Evolutionary conservation across 345 rosid species (phyloP), one percentile per base, ranked within the genome.

Genomic region (Physaria fendleri): DNA sequence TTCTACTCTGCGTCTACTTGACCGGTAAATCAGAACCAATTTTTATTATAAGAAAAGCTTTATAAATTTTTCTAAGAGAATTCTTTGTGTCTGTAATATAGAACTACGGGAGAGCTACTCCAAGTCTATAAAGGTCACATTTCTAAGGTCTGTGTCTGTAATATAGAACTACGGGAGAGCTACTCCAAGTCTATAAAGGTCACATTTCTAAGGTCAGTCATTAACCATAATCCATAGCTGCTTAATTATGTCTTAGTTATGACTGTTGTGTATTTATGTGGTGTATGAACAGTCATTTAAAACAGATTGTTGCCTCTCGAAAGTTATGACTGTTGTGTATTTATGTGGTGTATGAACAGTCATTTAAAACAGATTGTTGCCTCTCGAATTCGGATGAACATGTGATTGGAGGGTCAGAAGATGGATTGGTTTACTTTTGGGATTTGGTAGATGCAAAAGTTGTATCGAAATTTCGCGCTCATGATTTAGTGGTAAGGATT

Each of bases 51-150:
- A n/a, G n/a, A n/a, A n/a, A n/a, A n/a, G n/a, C n/a, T n/a, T n/a
- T n/a, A n/a, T n/a, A n/a, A n/a, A n/a, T n/a, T n/a, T n/a, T n/a
- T n/a, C n/a, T n/a, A n/a, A n/a, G n/a, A n/a, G n/a, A n/a, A n/a
- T n/a, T n/a, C n/a, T n/a, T n/a, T n/a, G n/a, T n/a, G n/a, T n/a
- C n/a, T n/a, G n/a, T n/a, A n/a, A n/a, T n/a, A n/a, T n/a, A 88
- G 96, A 61, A 69, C 98, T 11, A 71, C 82, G 1, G 94, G 99
- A 46, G 97, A 93, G 78, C 77, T 75, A 16, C 74, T 93, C 66
- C 99, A 93, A 79, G 95, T 86, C 67, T 93, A 93, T 68, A 89
- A 74, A 80, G 97, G 91, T 49, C 99, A 93, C 28, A 73, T 79
- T 42, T 93, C 95, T 58, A 89, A 87, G 95, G 98, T 92, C n/a